Base-by-base conservation (phyloP, 139 green algal species). In the Deuterostichococcus epilithicus region DNA sequence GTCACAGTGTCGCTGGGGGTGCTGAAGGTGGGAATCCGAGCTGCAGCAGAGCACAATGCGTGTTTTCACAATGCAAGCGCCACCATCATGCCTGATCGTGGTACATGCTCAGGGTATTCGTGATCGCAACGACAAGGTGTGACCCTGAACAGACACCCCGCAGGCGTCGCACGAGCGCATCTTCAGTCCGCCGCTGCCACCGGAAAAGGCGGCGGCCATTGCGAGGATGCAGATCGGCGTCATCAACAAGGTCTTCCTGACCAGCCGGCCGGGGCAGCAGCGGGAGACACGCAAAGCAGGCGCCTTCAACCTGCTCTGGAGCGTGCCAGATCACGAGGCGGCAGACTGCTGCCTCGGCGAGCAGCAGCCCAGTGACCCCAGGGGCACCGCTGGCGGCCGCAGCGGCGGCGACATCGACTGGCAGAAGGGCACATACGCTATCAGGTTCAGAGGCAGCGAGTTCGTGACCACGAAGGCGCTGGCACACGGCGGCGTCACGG, bases 391-490 rank as follows among this genome's bases (percentile, higher is more conserved):
- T 52, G 42, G 8, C 42, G 13, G 42, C 42, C 8, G 42, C 42
- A 52, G 42, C 42, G 42, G 52, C 52, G 28, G 52, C 52, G 52
- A 5, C 13, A 25, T 63, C 3, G 52, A 63, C 10, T 80, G 76
- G 75, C 39, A 30, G 6, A 47, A 69, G 39, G 75, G 75, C 8
- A 32, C 52, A 28, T 80, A 80, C 30, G 59, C 44, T 8, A 32
- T 76, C 5, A 70, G 77, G 8, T 74, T 81, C 34, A 37, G 47
- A 30, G 77, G 77, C 8, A 68, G 70, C 32, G 77, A 81, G 33
- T 77, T 77, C 68, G 45, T 77, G 5, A 69, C 63, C n/a, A 35
- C 28, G 28, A 63, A 63, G 52, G 8, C 18, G 10, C 52, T 37
- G 28, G 63, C 63, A 5, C 4, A 69, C 25, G 30, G 63, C 63